Base-by-base conservation (phyloP, 2,329 filamentous ascomycete species). In the Talaromyces sp. region DNA sequence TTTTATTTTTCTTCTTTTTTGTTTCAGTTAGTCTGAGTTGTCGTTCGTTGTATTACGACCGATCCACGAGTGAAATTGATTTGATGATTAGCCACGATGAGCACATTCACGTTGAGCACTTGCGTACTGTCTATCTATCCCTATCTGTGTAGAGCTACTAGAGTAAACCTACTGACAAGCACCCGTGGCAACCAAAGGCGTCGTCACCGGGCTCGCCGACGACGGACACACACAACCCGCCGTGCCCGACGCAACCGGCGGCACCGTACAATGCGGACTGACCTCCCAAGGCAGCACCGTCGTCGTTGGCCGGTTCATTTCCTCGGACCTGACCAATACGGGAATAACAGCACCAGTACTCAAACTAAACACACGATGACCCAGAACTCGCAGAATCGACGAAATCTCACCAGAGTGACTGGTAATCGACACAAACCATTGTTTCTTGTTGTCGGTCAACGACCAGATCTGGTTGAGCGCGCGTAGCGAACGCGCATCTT, bases 371-470 rank as follows among this genome's bases (percentile, higher is more conserved):
- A 67, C 48, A 9, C 77, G 69, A 67, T 83, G 81, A 0, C 76
- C 76, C 4, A 78, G 41, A 12, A 77, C 73, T 0, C 71, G 60
- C 62, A 86, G 67, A 38, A 85, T 68, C 54, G 80, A 81, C 0
- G 74, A 74, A 63, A 86, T 85, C 54, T 82, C 80, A 0, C 84
- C 83, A 0, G 81, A 84, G 66, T 87, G 85, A 27, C 77, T 79
- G 0, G 83, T 86, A 19, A 86, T 72, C 3, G 79, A 82, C 12
- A 86, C 71, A 57, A 80, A 81, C 0, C 76, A 74, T 5, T 14
- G 74, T 5, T 14, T n/a, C 21, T 43, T 57, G 10, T 58, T 24
- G 3, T 12, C 1, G 1, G 38, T 69, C 17, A 14, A 58, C 59
- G 5, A 57, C 48, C 48, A 52, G 17, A 52, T 52, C 48, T 52